Base-by-base conservation (phyloP, 345 rosid species). In the Populus tremula region DNA sequence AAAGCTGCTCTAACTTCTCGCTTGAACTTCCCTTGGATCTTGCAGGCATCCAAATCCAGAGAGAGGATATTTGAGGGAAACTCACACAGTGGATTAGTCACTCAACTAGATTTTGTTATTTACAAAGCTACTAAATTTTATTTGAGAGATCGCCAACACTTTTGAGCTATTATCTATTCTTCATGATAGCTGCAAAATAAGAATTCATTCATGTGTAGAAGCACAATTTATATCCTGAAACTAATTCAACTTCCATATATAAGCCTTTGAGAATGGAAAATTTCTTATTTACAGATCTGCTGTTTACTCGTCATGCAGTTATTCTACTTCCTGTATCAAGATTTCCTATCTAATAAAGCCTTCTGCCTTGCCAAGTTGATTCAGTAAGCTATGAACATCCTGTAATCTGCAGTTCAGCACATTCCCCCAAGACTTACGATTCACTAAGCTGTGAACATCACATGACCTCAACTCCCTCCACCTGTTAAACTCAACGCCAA, bases 31-130 rank as follows among this genome's bases (percentile, higher is more conserved):
- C 1, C 53, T n/a, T 23, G 39, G 49, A 49, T 14, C 0, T 27
- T 54, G 72, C 63, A 82, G 82, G 85, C 71, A 66, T 66, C 64
- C 35, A 78, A 8, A 59, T 73, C 82, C 14, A 70, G 85, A 62
- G 85, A 62, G 39, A 41, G 73, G 53, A 69, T 73, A n/a, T 43
- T 43, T 43, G 72, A 69, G 72, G 76, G 59, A 65, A 73, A 70
- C 39, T 27, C 66, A 2, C 2, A 45, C 8, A 69, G 12, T 67
- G 68, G 68, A 64, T 21, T 20, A 6, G 47, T 53, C 59, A 53
- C 20, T 18, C n/a, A 53, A 53, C 23, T 53, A 20, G 10, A 53
- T 53, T 53, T 53, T 49, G 20, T 49, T 49, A 16, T 49, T 16
- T 16, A 45, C 54, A 16, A 14, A 49, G 41, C 2, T 18, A 53